Evolutionary conservation across 2,329 filamentous ascomycete genomes (phyloP).

Genomic region (Aspergillus uvarum): DNA sequence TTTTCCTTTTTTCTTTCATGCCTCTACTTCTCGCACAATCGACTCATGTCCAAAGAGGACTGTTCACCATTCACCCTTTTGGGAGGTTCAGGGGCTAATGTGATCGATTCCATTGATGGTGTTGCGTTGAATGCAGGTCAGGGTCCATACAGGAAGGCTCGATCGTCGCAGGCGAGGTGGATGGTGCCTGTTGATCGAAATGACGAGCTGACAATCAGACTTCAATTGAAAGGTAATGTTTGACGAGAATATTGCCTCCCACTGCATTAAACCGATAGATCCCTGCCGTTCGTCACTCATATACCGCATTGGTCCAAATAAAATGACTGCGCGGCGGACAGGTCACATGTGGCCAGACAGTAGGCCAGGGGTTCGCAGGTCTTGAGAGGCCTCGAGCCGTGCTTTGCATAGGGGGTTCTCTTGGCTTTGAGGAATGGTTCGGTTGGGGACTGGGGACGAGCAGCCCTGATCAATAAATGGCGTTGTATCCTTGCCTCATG

Average conservation of each 20-base stretch:
- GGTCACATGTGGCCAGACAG: neutral
- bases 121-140: neutral
- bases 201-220: neutral
- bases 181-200: neutral
- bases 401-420: neutral
- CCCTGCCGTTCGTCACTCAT: neutral
- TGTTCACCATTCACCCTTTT: neutral
- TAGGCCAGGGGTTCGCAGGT: neutral
- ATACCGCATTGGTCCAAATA: neutral
- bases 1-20: neutral
- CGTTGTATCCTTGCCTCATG: neutral
- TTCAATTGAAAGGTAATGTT: neutral
- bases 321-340: neutral
- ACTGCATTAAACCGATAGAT: neutral
- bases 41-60: neutral
- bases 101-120: neutral
- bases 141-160: neutral
- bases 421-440: neutral
- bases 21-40: neutral
- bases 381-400: neutral
- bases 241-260: neutral
- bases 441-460: neutral
- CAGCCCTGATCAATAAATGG: neutral
- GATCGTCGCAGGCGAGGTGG: neutral
- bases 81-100: neutral